These are phyloP conservation scores for Colletotrichum tanaceti DNA, from an alignment of 2,329 filamentous ascomycete genomes.

Conservation along the genomic window DNA sequence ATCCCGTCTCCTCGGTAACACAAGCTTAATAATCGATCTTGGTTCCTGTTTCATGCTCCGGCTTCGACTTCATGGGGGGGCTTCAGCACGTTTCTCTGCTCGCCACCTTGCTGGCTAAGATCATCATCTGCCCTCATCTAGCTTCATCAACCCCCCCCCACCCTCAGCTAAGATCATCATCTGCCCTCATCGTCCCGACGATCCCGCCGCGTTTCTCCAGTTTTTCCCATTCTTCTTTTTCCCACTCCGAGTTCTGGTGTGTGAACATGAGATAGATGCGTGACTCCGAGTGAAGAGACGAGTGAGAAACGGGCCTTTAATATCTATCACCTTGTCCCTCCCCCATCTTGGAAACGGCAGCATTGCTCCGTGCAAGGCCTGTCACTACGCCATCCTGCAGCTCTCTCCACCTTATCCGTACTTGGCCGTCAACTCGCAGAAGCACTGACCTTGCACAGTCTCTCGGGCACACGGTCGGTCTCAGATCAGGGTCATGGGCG, in stretches of 20 bases:
- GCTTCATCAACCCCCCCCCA: too few species aligned
- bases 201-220: background rate
- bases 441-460: conserved; percentile 18
- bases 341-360: too few species aligned
- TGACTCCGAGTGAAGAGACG: too few species aligned
- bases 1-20: conserved; percentile 23
- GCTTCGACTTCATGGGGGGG: background rate
- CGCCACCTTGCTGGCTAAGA: too few species aligned
- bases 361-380: background rate
- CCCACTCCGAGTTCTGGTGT: too few species aligned
- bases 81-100: conserved; percentile 10
- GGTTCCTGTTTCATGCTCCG: conserved; percentile 25
- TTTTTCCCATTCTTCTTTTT: background rate
- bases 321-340: too few species aligned
- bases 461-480: conserved; percentile 6
- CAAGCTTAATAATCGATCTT: conserved; percentile 20
- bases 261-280: too few species aligned
- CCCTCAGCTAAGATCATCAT: too few species aligned
- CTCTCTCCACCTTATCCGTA: background rate
- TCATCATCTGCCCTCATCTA: too few species aligned
- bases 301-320: too few species aligned
- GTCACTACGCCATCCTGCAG: background rate
- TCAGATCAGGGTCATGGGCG: conserved; percentile 7
- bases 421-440: background rate
- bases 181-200: background rate